A percentile compares a stretch with the other conserved stretches of the same genome.
These are phyloP conservation scores for Graphilbum sp. DNA, from an alignment of 2,329 filamentous ascomycete species.

Conservation along the genomic window DNA sequence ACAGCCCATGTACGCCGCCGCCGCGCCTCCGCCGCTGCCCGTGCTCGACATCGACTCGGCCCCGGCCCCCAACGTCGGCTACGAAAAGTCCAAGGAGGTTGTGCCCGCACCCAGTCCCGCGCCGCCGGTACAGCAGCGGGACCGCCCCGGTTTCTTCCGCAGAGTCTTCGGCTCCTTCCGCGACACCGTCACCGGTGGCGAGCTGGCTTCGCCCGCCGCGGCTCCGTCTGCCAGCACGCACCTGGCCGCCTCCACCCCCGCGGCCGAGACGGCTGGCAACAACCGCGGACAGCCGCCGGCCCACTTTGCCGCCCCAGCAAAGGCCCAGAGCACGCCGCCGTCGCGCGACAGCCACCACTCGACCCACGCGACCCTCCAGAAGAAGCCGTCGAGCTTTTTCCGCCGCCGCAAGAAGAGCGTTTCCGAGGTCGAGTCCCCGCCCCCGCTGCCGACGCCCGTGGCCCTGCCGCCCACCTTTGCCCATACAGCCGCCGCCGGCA, in stretches of 20 bases:
- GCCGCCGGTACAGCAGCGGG: constrained; percentile 26
- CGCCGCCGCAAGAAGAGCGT: constrained; percentile 82
- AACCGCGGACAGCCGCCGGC: constrained; percentile 7
- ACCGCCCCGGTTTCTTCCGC: constrained; percentile 78
- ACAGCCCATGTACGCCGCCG: constrained; percentile 14
- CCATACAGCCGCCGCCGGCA: neutral
- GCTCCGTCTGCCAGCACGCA: too few relatives aligned
- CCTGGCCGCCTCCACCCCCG: constrained; percentile 3
- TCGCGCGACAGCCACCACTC: constrained; percentile 33
- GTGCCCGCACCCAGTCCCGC: constrained; percentile 19
- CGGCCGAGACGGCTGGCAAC: constrained; percentile 19
- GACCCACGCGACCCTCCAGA: constrained; percentile 44
- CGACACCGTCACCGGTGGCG: constrained; percentile 17
- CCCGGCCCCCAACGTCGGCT: constrained; percentile 40
- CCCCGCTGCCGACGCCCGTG: constrained; percentile 35
- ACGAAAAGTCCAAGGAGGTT: constrained; percentile 39
- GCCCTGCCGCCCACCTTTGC: constrained; percentile 2
- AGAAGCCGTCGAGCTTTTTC: constrained; percentile 92
- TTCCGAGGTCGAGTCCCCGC: constrained; percentile 42
- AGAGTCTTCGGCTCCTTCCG: constrained; percentile 73
- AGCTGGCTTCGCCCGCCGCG: constrained; percentile 8
- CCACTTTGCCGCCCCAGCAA: constrained; percentile 18
- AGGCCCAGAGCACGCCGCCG: constrained; percentile 29
- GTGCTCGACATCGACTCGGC: constrained; percentile 31
- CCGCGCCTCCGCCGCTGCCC: constrained; percentile 10